A percentile compares a stretch with the other conserved stretches of the same genome.
Conservation (phyloP, 768 basidiomycete species). For the Naganishia kalamii region DNA sequence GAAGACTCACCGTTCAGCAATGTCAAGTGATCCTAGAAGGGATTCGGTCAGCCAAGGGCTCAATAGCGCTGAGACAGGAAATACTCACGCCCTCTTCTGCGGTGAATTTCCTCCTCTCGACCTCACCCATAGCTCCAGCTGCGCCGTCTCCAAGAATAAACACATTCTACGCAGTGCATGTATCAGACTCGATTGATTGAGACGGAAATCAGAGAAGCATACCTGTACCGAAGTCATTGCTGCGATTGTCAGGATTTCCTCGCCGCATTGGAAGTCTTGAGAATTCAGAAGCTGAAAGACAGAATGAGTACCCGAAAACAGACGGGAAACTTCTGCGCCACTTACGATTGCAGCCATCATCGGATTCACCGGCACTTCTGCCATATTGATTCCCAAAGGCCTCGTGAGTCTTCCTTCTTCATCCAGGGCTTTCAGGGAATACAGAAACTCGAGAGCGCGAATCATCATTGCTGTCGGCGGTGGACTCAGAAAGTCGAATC, state of each 20-base stretch:
- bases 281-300: slow-evolving; percentile 69
- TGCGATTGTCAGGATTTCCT: slow-evolving; percentile 90
- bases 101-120: slow-evolving; percentile 91
- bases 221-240: slow-evolving; percentile 86
- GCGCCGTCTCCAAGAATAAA: slow-evolving; percentile 84
- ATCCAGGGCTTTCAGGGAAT: slow-evolving; percentile 73
- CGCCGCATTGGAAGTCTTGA: slow-evolving; percentile 77
- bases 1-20: slow-evolving; percentile 68
- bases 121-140: slow-evolving; percentile 74
- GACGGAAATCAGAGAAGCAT: no score
- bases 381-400: slow-evolving; percentile 71
- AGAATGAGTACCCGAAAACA: neutral
- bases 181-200: no score
- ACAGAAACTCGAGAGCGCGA: slow-evolving; percentile 75
- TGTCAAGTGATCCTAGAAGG: slow-evolving; percentile 79
- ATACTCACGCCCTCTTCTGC: slow-evolving; percentile 86
- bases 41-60: no score
- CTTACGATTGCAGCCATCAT: slow-evolving; percentile 87
- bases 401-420: slow-evolving; percentile 68
- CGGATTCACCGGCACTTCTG: slow-evolving; percentile 90
- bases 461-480: slow-evolving; percentile 81
- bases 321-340: slow-evolving; percentile 3
- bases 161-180: slow-evolving; percentile 54
- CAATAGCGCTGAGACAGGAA: neutral
- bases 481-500: slow-evolving; percentile 84